Evolutionary conservation across 1,284 basidiomycete genomes (phyloP).

Genomic region (Puccinia polysora): DNA sequence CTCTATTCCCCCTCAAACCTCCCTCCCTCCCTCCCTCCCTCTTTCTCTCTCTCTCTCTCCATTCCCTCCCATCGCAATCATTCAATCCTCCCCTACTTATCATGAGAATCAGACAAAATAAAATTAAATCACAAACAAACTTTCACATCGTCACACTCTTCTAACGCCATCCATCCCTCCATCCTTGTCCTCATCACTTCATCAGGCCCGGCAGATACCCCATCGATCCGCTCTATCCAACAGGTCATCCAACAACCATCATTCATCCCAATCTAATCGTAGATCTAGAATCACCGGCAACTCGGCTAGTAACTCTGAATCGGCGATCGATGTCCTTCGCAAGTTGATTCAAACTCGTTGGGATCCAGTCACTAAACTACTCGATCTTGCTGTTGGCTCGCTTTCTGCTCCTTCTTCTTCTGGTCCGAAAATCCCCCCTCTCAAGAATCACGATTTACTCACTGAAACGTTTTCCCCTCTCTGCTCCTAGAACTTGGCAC

Average conservation of each 20-base stretch:
- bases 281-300: background rate
- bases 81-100: too few species aligned
- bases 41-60: too few species aligned
- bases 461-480: background rate
- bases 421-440: too few species aligned
- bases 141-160: background rate
- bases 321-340: constrained; percentile 36
- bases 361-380: constrained; percentile 35
- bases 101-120: too few species aligned
- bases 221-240: constrained; percentile 5
- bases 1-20: too few species aligned
- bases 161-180: background rate
- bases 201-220: constrained; percentile 10
- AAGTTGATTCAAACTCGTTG: constrained; percentile 38
- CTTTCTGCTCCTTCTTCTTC: background rate
- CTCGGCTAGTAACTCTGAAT: background rate
- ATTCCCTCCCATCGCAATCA: too few species aligned
- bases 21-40: too few species aligned
- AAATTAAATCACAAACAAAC: background rate
- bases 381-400: constrained; percentile 31
- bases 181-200: too few species aligned
- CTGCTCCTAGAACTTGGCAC: constrained; percentile 59
- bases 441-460: background rate
- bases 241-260: background rate
- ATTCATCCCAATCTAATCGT: background rate